Percentiles rank a stretch among this genome's conserved stretches.
Evolutionary conservation across 208 protist species (phyloP).

Genomic region (Trypanosoma melophagium): DNA sequence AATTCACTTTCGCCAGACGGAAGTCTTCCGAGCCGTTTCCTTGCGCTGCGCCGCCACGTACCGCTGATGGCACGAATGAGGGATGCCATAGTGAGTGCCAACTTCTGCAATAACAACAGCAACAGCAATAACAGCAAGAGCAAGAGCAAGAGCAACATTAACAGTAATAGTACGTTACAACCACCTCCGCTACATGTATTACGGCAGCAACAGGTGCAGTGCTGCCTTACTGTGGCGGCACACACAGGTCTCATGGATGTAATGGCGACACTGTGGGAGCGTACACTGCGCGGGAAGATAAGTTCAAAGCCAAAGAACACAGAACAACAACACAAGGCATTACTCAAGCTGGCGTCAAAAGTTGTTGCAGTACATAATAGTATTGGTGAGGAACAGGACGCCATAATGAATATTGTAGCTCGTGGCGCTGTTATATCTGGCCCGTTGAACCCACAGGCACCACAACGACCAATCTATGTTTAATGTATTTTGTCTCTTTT

Average conservation of each 20-base stretch:
- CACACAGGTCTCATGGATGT: conserved; percentile 59
- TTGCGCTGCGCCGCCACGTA: conserved; percentile 52
- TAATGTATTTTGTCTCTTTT: conserved; percentile 25
- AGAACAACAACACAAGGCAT: conserved; percentile 16
- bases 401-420: conserved; percentile 39
- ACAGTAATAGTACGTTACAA: conserved; percentile 22
- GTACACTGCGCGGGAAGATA: conserved; percentile 36
- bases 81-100: conserved; percentile 37
- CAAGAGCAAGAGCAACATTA: too few relatives aligned
- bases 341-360: conserved; percentile 42
- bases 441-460: conserved; percentile 28
- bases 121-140: too few relatives aligned
- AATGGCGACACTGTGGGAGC: conserved; percentile 42
- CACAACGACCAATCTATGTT: conserved; percentile 37
- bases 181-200: conserved; percentile 41
- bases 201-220: conserved; percentile 55
- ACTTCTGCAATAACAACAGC: too few relatives aligned
- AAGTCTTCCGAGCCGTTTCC: conserved; percentile 43
- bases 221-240: conserved; percentile 49
- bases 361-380: conserved; percentile 62
- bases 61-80: conserved; percentile 53
- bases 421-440: conserved; percentile 31
- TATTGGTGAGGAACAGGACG: conserved; percentile 28
- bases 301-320: conserved; percentile 26
- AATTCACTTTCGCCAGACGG: conserved; percentile 19